Base-by-base conservation (phyloP, 2,329 filamentous ascomycete species). In the Penicillium sp. region DNA sequence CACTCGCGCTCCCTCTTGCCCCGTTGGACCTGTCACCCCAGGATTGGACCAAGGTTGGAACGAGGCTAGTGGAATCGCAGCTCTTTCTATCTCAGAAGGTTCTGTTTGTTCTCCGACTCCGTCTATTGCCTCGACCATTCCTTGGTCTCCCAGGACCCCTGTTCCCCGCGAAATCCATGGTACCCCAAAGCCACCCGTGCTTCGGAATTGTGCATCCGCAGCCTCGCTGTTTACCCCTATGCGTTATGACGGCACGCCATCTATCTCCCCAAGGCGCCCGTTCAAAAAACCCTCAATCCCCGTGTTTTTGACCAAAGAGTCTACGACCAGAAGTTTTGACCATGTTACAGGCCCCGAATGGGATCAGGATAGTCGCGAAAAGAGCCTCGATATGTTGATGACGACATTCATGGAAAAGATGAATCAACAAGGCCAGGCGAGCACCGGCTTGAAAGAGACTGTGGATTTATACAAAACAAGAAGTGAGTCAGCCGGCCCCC, bases 301-400 rank as follows among this genome's bases (percentile, higher is more conserved):
- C 13, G 65, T 70, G 1, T 92, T 82, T 78, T 79, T 93, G 66
- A 87, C 82, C 61, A 88, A 86, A 77, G 77, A 87, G 79, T 90
- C 92, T 86, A 88, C 90, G 81, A 76, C 74, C 75, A 77, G 82
- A 90, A 88, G 83, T 66, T 70, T 70, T 72, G 63, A 72, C 66
- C 59, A 50, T 56, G 54, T 45, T 63, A 49, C 64, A 72, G 70
- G 66, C 52, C 57, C 61, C 49, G 68, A 68, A 31, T 93, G 88
- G 82, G 91, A 97, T 70, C 85, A 92, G 61, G 87, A 92, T 64
- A 84, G 84, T 57, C 85, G 88, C 60, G 82, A 97, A 62, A 86
- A 87, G 58, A 83, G 86, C 55, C 87, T 97, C 75, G 90, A 96
- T 65, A 79, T 80, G 16, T 81, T 93, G 65, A 91, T 91, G 68